Percentiles rank a stretch among this genome's conserved stretches.
Evolutionary conservation across 2,329 filamentous ascomycete species (phyloP).

Genomic region (Fusarium temperatum): DNA sequence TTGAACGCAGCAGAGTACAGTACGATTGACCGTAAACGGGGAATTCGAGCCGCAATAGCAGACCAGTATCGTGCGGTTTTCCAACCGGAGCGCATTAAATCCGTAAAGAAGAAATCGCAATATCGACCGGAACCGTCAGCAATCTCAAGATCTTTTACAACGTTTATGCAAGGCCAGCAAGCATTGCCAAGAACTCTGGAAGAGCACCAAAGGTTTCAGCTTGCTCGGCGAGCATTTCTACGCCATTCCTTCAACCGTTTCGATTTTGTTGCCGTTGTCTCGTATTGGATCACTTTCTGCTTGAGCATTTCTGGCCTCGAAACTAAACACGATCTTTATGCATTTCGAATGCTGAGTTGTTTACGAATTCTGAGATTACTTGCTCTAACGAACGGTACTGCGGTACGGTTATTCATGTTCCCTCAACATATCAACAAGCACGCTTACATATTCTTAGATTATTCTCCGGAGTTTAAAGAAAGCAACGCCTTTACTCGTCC

Average conservation of each 20-base stretch:
- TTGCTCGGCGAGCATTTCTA: slow-evolving; percentile 91
- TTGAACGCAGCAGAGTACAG: slow-evolving; percentile 93
- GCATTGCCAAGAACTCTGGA: slow-evolving; percentile 69
- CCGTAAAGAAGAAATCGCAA: slow-evolving; percentile 64
- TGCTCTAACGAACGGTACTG: slow-evolving; percentile 90
- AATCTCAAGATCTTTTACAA: slow-evolving; percentile 82
- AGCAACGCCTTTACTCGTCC: slow-evolving; percentile 87
- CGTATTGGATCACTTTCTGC: slow-evolving; percentile 91
- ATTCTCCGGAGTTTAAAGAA: slow-evolving; percentile 96
- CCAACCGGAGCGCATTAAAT: slow-evolving; percentile 79
- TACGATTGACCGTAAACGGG: slow-evolving; percentile 81
- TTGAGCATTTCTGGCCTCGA: slow-evolving; percentile 77
- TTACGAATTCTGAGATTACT: slow-evolving; percentile 92
- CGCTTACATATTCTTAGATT: slow-evolving; percentile 62
- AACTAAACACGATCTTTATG: slow-evolving; percentile 75
- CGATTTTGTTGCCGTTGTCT: slow-evolving; percentile 93
- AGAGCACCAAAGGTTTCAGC: slow-evolving; percentile 83
- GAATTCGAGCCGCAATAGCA: slow-evolving; percentile 76
- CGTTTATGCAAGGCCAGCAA: slow-evolving; percentile 72
- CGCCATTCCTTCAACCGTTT: slow-evolving; percentile 95
- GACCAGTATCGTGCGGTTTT: slow-evolving; percentile 84
- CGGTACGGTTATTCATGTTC: slow-evolving; percentile 63
- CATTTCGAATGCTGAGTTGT: slow-evolving; percentile 97
- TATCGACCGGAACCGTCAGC: slow-evolving; percentile 65
- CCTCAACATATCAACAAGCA: background rate